Evolutionary conservation across 2,329 filamentous ascomycete genomes (phyloP), one percentile per base, ranked within the genome.

Genomic region (Truncatella angustata): DNA sequence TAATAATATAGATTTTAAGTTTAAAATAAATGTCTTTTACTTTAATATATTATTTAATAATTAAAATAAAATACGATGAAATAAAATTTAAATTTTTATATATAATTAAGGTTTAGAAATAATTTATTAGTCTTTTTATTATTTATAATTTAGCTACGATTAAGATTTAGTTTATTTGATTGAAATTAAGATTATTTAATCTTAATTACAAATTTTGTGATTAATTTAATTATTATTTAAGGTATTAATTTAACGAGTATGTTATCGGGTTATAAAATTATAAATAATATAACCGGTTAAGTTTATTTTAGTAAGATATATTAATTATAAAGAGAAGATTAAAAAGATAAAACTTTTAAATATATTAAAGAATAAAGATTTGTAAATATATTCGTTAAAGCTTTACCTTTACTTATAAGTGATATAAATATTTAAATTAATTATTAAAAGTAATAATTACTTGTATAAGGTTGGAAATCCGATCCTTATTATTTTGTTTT

Each of bases 191-290:
- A n/a, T n/a, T n/a, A n/a, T n/a, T n/a, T n/a, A n/a, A n/a, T n/a
- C n/a, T n/a, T n/a, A n/a, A n/a, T n/a, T n/a, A n/a, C n/a, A n/a
- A n/a, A n/a, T n/a, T n/a, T n/a, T n/a, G n/a, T n/a, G 43, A 61
- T 50, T 37, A 58, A 37, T n/a, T 40, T 48, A 18, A 40, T 48
- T 32, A 70, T 62, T 46, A 63, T 63, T 54, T 62, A 69, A 21
- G 60, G 54, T 44, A 71, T 54, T 52, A 64, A 71, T 21, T 62
- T 53, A 34, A 64, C 54, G 10, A 64, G 43, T 2, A 54, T 37
- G 4, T 42, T n/a, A 9, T 14, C 23, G 10, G 51, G n/a, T 21
- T 32, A n/a, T 16, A 54, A 47, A 9, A 26, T 36, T 4, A 36
- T 5, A 18, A 54, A 28, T 18, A 70, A 58, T 49, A 56, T 66